Percentiles rank a stretch among this genome's conserved stretches.
Evolutionary conservation across 2,329 filamentous ascomycete species (phyloP).

Genomic region (Fulvia fulva): DNA sequence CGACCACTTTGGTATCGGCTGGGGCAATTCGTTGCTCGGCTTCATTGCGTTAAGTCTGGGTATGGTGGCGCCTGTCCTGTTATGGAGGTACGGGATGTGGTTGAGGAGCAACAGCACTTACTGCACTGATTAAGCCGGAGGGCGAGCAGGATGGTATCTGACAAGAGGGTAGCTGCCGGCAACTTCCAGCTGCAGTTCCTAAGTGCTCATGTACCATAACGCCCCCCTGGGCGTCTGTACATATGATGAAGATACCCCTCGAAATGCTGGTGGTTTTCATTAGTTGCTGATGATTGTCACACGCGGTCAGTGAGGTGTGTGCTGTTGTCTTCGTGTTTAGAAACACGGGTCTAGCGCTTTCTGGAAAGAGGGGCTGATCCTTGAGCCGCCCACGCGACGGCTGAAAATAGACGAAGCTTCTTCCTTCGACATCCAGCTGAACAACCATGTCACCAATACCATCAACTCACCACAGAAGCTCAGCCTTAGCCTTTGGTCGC

Average conservation of each 20-base stretch:
- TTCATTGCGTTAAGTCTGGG: conserved; percentile 20
- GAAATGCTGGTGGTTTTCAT: no score
- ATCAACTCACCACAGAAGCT: neutral
- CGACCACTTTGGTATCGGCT: conserved; percentile 36
- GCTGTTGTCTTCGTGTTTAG: no score
- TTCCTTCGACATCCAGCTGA: neutral
- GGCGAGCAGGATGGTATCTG: no score
- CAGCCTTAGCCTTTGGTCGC: neutral
- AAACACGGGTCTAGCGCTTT: no score
- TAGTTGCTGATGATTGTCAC: no score
- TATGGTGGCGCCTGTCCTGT: conserved; percentile 17
- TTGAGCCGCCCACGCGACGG: neutral
- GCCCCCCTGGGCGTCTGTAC: no score
- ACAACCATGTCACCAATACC: neutral
- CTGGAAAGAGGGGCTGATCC: neutral
- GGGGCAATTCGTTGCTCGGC: conserved; percentile 34
- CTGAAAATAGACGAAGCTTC: neutral
- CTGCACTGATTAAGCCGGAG: neutral
- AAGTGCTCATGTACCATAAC: no score
- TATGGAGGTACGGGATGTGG: conserved; percentile 21
- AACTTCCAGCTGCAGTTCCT: no score
- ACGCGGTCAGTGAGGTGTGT: no score
- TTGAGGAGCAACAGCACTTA: conserved; percentile 22
- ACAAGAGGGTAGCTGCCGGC: no score
- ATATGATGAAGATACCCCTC: no score